Evolutionary conservation across 768 basidiomycete genomes (phyloP).

Genomic region (Hygrocybe punicea): DNA sequence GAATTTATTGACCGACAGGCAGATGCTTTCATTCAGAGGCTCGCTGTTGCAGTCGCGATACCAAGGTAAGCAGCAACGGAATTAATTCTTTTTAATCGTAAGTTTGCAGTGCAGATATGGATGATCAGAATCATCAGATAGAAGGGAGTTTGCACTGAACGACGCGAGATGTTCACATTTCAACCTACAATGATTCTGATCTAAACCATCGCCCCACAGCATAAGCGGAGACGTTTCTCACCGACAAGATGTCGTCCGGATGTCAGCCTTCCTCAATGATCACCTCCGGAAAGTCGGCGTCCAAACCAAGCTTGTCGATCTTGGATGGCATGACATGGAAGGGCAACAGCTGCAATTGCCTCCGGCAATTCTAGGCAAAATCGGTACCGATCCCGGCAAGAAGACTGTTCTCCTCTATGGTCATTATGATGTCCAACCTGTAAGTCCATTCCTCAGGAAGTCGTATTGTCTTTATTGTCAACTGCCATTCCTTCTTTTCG

Average conservation of each 20-base stretch:
- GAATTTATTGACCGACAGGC: constrained; percentile 65
- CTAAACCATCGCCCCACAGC: constrained; percentile 32
- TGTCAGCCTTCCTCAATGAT: constrained; percentile 78
- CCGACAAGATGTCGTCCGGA: constrained; percentile 74
- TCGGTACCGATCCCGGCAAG: constrained; percentile 84
- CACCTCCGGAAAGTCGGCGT: constrained; percentile 79
- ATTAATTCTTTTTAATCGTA: no score
- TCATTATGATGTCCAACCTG: constrained; percentile 94
- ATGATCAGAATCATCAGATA: no score
- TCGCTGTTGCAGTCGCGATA: constrained; percentile 79
- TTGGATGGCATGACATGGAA: constrained; percentile 68
- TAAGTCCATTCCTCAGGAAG: constrained; percentile 30
- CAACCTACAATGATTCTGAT: not conserved
- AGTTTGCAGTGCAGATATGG: not conserved
- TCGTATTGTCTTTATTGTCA: no score
- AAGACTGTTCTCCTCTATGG: constrained; percentile 93
- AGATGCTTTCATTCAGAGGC: constrained; percentile 70
- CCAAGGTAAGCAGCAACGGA: constrained; percentile 57
- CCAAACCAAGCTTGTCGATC: constrained; percentile 65
- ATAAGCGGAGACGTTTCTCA: constrained; percentile 68
- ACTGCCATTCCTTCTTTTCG: not conserved
- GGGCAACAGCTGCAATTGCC: constrained; percentile 74
- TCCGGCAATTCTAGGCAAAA: constrained; percentile 74
- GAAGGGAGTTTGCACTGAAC: not conserved
- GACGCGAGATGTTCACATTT: no score